Conservation (phyloP, 441 rosid genomes). For the Erodium texanum region DNA sequence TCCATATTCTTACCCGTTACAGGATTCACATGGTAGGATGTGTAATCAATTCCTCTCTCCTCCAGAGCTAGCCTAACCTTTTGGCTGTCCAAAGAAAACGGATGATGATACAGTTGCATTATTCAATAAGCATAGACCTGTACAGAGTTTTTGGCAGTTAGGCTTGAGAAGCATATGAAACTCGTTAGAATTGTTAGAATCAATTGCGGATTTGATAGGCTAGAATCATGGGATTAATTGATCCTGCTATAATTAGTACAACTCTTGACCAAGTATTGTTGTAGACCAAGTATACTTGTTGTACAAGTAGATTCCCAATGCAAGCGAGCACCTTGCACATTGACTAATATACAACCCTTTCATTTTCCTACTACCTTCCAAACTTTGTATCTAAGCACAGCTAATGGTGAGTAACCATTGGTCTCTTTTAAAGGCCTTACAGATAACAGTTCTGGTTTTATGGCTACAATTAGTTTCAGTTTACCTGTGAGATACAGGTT, state of each 20-base stretch:
- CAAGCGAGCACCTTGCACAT: too few species aligned
- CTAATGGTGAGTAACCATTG: not conserved
- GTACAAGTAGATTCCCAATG: too few species aligned
- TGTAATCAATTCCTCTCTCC: slow-evolving; percentile 85
- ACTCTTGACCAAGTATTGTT: too few species aligned
- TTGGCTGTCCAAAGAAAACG: slow-evolving; percentile 74
- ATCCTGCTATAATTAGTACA: too few species aligned
- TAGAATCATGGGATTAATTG: too few species aligned
- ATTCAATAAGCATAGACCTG: slow-evolving; percentile 13
- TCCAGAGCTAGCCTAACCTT: slow-evolving; percentile 77
- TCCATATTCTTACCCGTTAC: slow-evolving; percentile 70
- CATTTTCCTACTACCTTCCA: too few species aligned
- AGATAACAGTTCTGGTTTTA: not conserved
- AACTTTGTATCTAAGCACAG: not conserved
- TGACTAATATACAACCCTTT: too few species aligned
- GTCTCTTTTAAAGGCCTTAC: not conserved
- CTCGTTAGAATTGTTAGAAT: too few species aligned
- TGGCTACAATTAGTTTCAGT: not conserved
- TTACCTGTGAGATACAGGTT: not conserved
- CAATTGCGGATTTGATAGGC: too few species aligned
- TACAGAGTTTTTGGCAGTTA: not conserved
- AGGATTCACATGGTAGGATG: slow-evolving; percentile 80
- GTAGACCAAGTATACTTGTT: too few species aligned
- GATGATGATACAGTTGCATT: slow-evolving; percentile 92
- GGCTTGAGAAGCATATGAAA: not conserved